Conservation (phyloP, 441 rosid species). For the Erodium trifolium region DNA sequence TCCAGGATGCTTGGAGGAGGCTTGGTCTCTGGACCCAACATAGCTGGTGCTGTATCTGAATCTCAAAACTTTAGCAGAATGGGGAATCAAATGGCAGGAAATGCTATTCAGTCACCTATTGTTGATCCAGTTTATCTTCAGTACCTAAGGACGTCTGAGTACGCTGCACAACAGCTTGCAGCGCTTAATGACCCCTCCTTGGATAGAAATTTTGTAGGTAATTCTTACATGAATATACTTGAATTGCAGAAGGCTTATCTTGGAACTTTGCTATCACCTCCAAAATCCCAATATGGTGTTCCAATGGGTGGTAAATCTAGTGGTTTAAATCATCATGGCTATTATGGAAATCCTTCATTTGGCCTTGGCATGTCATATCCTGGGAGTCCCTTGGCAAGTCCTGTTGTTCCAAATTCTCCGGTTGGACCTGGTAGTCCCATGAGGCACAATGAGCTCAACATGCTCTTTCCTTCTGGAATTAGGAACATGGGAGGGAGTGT, state of each 20-base stretch:
- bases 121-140: constrained; percentile 64
- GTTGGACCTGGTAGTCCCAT: constrained; percentile 56
- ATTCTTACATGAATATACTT: constrained; percentile 47
- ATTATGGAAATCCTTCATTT: constrained; percentile 49
- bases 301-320: constrained; percentile 44
- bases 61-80: constrained; percentile 38
- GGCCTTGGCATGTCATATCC: constrained; percentile 62
- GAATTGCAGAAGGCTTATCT: constrained; percentile 65
- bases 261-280: constrained; percentile 47
- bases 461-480: constrained; percentile 44
- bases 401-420: constrained; percentile 48
- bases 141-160: constrained; percentile 45
- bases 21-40: constrained; percentile 38
- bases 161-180: constrained; percentile 36
- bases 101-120: constrained; percentile 48
- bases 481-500: constrained; percentile 46
- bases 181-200: constrained; percentile 41
- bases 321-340: constrained; percentile 48
- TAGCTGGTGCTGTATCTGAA: constrained; percentile 33
- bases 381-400: constrained; percentile 56
- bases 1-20: constrained; percentile 52
- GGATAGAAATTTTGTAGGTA: constrained; percentile 49
- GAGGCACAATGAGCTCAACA: constrained; percentile 49
- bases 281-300: constrained; percentile 52
- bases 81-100: constrained; percentile 43